These are phyloP conservation scores for Colletotrichum abscissum DNA, from an alignment of 2,329 filamentous ascomycete genomes.

Conservation along the genomic window DNA sequence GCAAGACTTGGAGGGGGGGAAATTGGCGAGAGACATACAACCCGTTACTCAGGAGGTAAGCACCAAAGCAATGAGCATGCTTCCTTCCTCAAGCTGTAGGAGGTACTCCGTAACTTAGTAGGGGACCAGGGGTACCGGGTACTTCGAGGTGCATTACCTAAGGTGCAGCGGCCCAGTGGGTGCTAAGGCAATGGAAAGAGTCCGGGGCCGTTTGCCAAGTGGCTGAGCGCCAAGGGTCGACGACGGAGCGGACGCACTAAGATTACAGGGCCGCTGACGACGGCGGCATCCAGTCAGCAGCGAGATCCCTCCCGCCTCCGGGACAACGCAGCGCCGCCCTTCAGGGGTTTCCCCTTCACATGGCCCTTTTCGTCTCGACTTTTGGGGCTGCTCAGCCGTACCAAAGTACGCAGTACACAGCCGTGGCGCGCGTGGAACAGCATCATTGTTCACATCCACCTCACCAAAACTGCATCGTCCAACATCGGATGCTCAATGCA, in stretches of 20 bases:
- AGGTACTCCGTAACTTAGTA: background rate
- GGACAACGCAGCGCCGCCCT: constrained; percentile 14
- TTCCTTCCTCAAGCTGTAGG: background rate
- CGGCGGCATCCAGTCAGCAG: constrained; percentile 19
- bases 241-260: constrained; percentile 19
- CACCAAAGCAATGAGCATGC: too few relatives aligned
- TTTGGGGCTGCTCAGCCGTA: background rate
- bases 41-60: background rate
- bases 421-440: too few relatives aligned
- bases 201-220: constrained; percentile 17
- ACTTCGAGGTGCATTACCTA: background rate
- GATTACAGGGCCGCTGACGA: constrained; percentile 30
- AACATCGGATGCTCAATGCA: background rate
- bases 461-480: background rate
- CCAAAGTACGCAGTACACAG: background rate
- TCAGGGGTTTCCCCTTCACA: constrained; percentile 27
- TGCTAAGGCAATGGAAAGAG: background rate
- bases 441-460: background rate
- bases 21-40: background rate
- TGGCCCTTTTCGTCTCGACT: background rate
- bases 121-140: background rate
- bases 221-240: constrained; percentile 27
- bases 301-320: constrained; percentile 7
- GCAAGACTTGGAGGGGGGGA: background rate
- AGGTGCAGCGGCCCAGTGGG: too few relatives aligned